phyloP scores from a whole-genome alignment of 352 stramenopile genomes.

The Elongisporangium undulatum region DNA sequence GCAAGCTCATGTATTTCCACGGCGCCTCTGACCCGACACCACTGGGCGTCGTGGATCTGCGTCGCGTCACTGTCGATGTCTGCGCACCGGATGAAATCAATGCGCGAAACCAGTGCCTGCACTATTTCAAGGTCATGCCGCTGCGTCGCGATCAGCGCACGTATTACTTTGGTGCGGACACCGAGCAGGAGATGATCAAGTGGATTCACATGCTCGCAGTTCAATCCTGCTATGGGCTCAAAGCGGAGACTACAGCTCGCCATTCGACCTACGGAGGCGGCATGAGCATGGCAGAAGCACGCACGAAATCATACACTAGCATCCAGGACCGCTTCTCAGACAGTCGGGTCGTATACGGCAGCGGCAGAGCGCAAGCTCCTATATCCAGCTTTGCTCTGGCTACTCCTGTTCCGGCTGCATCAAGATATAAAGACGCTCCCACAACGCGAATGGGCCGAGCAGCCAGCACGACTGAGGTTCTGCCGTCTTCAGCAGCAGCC shows the following conservation, averaged over 20 bases:
- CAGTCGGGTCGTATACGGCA: constrained; percentile 12
- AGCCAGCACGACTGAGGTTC: not conserved
- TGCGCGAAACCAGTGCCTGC: constrained; percentile 44
- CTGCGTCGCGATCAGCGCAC: constrained; percentile 47
- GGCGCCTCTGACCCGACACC: constrained; percentile 59
- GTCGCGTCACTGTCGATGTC: constrained; percentile 47
- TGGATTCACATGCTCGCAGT: constrained; percentile 61
- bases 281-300: not conserved
- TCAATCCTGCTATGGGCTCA: constrained; percentile 41
- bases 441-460: not conserved
- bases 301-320: not conserved
- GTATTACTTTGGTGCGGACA: constrained; percentile 72
- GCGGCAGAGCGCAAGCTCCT: constrained; percentile 1
- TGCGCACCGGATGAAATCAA: constrained; percentile 57
- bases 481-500: not conserved
- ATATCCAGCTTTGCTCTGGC: constrained; percentile 3
- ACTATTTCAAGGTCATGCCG: constrained; percentile 73
- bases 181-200: constrained; percentile 56
- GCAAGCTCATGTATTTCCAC: constrained; percentile 78
- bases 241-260: not conserved
- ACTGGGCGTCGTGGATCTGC: constrained; percentile 62
- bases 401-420: constrained; percentile 1
- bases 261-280: constrained; percentile 2
- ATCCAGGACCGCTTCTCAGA: constrained; percentile 13
- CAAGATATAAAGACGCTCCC: not conserved